Evolutionary conservation across 768 basidiomycete genomes (phyloP), one percentile per base, ranked within the genome.

Genomic region (Plicaturopsis crispa): DNA sequence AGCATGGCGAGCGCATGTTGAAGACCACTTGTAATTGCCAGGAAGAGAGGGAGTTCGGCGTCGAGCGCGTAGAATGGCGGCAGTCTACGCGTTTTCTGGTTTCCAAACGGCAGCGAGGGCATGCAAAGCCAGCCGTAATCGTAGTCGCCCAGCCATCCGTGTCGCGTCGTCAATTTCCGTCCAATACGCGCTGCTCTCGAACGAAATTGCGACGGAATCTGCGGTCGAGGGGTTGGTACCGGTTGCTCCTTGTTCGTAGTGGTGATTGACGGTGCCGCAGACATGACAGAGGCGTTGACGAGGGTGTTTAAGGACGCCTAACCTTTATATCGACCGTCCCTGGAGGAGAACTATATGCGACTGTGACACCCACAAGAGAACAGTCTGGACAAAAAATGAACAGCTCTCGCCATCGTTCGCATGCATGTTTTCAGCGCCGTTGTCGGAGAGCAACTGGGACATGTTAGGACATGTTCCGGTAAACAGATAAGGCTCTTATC

Each of bases 121-220:
- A 65, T 71, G 53, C 85, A 88, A 39, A 87, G 69, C 72, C 76
- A 81, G 6, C 61, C 69, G 50, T 84, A 89, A 61, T 89, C 75
- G 52, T 88, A 90, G 53, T 82, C 80, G 1, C 87, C 87, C n/a
- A 89, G 41, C 87, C 87, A 90, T 6, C 86, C 85, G 31, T 80
- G 61, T 14, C 26, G 26, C 2, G 72, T 71, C 4, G 70, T 69
- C 33, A 72, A 21, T 51, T 71, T 73, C 28, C 39, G 50, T 11
- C 48, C 51, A 22, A 62, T 24, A 14, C 38, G 38, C 17, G 40
- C 21, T 10, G 44, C 43, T 13, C 45, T 28, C 10, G 26, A 8
- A 8, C 26, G 26, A 14, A 28, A 28, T 14, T 8, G 10, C 8
- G 26, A 28, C 26, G 8, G 26, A 14, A 14, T 28, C 14, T 28